Percentiles rank a stretch among this genome's conserved stretches.
phyloP scores from a whole-genome alignment of 139 green algal genomes.

The Desmodesmus armatus region DNA sequence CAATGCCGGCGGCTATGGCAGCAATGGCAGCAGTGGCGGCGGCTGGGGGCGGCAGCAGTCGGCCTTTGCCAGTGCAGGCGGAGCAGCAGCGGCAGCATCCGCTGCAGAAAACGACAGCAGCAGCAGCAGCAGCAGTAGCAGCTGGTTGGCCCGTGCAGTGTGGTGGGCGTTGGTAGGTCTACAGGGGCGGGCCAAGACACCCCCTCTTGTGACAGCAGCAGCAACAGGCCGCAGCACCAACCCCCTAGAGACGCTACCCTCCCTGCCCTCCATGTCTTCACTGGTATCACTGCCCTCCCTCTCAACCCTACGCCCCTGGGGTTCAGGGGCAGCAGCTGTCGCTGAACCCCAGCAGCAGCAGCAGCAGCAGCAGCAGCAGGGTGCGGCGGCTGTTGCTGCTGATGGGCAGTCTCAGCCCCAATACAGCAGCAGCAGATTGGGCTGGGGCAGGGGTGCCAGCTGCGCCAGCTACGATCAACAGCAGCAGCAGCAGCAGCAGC shows the following conservation, averaged over 20 bases:
- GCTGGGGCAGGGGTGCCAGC: too few species aligned
- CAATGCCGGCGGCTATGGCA: neutral
- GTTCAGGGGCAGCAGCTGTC: neutral
- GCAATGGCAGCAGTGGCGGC: neutral
- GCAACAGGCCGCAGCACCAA: conserved; percentile 30
- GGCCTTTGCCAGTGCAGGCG: neutral
- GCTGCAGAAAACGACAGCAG: neutral
- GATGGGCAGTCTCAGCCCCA: too few species aligned
- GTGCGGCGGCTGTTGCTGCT: too few species aligned
- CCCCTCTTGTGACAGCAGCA: neutral
- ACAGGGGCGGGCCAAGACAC: neutral
- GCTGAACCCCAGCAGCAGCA: neutral
- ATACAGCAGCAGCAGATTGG: too few species aligned
- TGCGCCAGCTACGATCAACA: too few species aligned
- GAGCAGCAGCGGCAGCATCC: neutral
- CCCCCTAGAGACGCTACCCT: too few species aligned
- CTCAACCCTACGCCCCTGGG: neutral
- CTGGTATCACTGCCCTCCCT: neutral
- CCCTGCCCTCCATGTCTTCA: neutral
- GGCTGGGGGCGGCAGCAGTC: neutral
- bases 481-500: neutral
- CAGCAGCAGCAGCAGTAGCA: neutral
- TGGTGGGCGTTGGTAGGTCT: neutral
- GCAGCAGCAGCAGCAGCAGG: neutral
- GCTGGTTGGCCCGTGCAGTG: neutral